These are phyloP conservation scores for Xanthoceras sorbifolium DNA, from an alignment of 345 rosid genomes.

Conservation along the genomic window DNA sequence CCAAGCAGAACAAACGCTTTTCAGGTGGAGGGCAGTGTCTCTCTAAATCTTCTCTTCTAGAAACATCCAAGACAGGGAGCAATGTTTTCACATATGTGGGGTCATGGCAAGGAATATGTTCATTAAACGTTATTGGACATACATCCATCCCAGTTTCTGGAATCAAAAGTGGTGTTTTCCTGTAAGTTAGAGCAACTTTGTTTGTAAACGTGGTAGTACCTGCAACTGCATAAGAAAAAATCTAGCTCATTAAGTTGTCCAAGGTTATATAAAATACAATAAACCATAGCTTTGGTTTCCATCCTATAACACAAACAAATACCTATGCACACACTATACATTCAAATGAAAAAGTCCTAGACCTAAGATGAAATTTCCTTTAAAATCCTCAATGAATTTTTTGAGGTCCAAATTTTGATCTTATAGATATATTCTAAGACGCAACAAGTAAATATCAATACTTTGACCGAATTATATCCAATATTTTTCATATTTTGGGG, in stretches of 20 bases:
- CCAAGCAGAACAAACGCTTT: slow-evolving; percentile 80
- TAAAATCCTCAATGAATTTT: no score
- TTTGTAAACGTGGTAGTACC: slow-evolving; percentile 52
- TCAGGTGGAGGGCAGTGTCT: slow-evolving; percentile 86
- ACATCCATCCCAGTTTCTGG: slow-evolving; percentile 45
- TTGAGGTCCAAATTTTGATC: no score
- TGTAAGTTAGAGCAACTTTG: slow-evolving; percentile 57
- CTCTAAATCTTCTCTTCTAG: slow-evolving; percentile 82
- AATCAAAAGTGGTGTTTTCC: slow-evolving; percentile 51
- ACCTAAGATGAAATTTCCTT: no score
- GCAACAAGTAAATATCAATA: no score
- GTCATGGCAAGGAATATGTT: slow-evolving; percentile 88
- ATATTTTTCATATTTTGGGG: no score
- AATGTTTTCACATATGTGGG: slow-evolving; percentile 49
- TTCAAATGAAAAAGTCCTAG: no score
- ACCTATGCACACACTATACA: no score
- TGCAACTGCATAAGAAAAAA: slow-evolving; percentile 33
- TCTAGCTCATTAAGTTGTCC: slow-evolving; percentile 3
- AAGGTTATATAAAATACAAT: no score
- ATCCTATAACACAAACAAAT: no score
- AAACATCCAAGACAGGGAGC: slow-evolving; percentile 57
- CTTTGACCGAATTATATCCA: no score
- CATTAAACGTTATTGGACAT: slow-evolving; percentile 77
- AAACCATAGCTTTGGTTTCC: no score
- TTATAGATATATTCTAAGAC: no score